phyloP scores from a whole-genome alignment of 1,139 yeast species.

The Candida pseudoviswanathii region DNA sequence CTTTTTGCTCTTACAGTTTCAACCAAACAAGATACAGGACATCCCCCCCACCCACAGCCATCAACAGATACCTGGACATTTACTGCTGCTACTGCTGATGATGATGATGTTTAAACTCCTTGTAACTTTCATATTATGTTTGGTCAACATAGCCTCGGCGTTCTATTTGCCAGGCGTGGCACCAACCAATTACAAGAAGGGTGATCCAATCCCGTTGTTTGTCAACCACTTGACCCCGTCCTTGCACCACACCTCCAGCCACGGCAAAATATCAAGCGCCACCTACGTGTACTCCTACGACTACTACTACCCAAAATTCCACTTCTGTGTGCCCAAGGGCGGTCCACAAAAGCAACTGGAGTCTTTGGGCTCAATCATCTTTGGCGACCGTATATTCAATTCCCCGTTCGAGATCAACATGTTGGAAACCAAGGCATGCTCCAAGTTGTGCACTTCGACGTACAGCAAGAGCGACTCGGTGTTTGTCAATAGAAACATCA shows the following conservation, averaged over 20 bases:
- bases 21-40: no score
- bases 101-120: constrained; percentile 13
- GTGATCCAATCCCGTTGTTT: constrained; percentile 71
- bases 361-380: constrained; percentile 86
- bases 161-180: constrained; percentile 96
- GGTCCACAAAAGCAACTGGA: constrained; percentile 80
- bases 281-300: constrained; percentile 76
- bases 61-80: neutral
- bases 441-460: constrained; percentile 56
- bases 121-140: constrained; percentile 21
- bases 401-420: constrained; percentile 84
- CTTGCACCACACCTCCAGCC: constrained; percentile 47
- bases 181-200: constrained; percentile 80
- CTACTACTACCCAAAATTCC: constrained; percentile 81
- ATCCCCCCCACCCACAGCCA: neutral
- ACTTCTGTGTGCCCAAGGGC: constrained; percentile 76
- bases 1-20: neutral
- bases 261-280: constrained; percentile 34
- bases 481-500: constrained; percentile 75
- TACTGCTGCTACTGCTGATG: neutral
- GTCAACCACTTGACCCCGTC: constrained; percentile 93
- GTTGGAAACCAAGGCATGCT: constrained; percentile 73
- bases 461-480: constrained; percentile 68
- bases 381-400: constrained; percentile 94
- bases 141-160: constrained; percentile 40